Conservation (phyloP, 345 rosid genomes). For the Syzygium jambos region DNA sequence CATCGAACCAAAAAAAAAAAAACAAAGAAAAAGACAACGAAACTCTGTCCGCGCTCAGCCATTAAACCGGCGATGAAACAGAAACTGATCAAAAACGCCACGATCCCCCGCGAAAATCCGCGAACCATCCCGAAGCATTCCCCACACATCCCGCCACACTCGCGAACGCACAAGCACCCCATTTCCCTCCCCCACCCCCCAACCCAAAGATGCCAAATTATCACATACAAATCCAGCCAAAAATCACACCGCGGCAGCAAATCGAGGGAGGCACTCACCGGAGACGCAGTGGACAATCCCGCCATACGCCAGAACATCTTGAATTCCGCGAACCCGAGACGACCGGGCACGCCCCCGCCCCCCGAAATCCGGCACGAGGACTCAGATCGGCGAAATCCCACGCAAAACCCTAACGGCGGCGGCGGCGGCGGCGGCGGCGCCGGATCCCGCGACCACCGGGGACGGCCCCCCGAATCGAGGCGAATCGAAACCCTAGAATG, state of each 20-base stretch:
- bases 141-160: neutral
- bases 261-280: constrained; percentile 41
- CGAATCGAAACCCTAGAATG: neutral
- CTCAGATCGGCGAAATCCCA: neutral
- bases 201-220: neutral
- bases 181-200: neutral
- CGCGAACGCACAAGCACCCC: neutral
- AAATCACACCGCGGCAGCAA: neutral
- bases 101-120: neutral
- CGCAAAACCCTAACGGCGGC: neutral
- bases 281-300: constrained; percentile 85
- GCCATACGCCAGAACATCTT: constrained; percentile 98
- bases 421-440: neutral
- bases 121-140: neutral
- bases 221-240: neutral
- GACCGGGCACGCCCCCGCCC: neutral
- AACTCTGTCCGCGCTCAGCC: neutral
- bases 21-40: neutral
- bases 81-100: neutral
- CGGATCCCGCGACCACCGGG: neutral
- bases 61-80: neutral
- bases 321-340: constrained; percentile 19
- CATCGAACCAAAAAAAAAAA: neutral
- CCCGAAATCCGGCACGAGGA: neutral
- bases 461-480: neutral